phyloP scores from a whole-genome alignment of 139 green algal species.

The Tetraselmis striata region DNA sequence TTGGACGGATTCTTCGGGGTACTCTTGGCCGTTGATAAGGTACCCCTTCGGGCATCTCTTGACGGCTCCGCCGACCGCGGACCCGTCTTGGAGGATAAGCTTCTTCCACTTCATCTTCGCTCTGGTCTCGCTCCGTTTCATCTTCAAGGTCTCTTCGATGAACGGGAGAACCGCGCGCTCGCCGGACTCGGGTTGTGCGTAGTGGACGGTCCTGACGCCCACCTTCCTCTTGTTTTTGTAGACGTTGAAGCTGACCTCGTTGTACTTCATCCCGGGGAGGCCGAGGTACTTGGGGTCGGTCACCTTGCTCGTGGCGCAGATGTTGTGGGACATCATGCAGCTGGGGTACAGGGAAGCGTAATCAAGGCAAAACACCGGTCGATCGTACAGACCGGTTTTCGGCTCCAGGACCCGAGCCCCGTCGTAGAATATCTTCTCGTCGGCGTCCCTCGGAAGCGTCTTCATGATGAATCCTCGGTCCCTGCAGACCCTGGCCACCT shows the following conservation, averaged over 20 bases:
- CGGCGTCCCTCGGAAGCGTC: background rate
- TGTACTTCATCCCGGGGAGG: constrained; percentile 14
- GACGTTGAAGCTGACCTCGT: constrained; percentile 1
- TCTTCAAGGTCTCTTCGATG: too few species aligned
- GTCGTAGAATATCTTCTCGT: constrained; percentile 16
- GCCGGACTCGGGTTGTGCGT: background rate
- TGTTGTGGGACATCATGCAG: constrained; percentile 22
- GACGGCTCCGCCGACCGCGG: too few species aligned
- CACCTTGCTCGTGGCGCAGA: constrained; percentile 14
- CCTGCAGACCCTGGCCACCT: background rate
- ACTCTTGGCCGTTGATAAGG: too few species aligned
- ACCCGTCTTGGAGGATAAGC: too few species aligned
- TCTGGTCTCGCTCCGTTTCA: too few species aligned
- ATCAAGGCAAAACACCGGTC: constrained; percentile 12
- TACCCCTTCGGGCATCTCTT: too few species aligned
- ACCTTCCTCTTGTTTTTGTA: background rate
- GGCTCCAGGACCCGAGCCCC: constrained; percentile 20
- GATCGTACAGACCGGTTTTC: constrained; percentile 13
- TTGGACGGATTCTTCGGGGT: constrained; percentile 4
- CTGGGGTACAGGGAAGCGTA: constrained; percentile 24
- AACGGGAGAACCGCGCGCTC: too few species aligned
- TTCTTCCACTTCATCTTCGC: too few species aligned
- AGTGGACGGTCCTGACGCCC: too few species aligned
- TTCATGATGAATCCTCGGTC: background rate
- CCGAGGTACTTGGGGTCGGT: constrained; percentile 12